Percentiles rank a stretch among this genome's conserved stretches.
These are phyloP conservation scores for Phialocephala sp. DNA, from an alignment of 2,329 filamentous ascomycete genomes.

Conservation along the genomic window DNA sequence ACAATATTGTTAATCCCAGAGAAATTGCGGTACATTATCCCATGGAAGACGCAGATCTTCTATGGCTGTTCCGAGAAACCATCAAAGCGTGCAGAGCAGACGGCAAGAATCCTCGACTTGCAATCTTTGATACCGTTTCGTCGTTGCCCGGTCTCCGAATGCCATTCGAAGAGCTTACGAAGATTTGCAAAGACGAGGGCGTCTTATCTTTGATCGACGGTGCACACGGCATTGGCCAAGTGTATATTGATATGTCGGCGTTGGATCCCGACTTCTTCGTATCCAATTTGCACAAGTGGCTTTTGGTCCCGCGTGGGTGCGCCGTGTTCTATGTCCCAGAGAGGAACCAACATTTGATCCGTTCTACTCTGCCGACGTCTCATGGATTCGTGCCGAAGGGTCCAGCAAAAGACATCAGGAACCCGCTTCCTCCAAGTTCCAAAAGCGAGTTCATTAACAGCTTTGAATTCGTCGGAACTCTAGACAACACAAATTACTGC, in stretches of 20 bases:
- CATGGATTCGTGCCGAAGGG: conserved; percentile 70
- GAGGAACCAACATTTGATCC: conserved; percentile 77
- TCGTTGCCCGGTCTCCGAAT: conserved; percentile 80
- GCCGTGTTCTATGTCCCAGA: conserved; percentile 80
- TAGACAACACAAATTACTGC: conserved; percentile 74
- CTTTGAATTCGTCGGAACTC: conserved; percentile 80
- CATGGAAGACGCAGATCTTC: conserved; percentile 69
- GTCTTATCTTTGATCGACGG: conserved; percentile 76
- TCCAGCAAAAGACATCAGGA: conserved; percentile 27
- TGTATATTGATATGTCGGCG: conserved; percentile 68
- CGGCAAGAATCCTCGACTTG: conserved; percentile 69
- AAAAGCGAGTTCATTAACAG: conserved; percentile 65
- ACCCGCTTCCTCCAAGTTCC: conserved; percentile 47
- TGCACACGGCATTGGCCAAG: conserved; percentile 83
- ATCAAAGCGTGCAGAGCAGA: conserved; percentile 57
- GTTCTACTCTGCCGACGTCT: conserved; percentile 77
- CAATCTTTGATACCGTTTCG: conserved; percentile 80
- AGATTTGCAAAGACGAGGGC: conserved; percentile 67
- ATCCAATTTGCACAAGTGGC: conserved; percentile 91
- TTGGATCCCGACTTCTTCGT: conserved; percentile 86
- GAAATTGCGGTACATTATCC: conserved; percentile 72
- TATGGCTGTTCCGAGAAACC: conserved; percentile 63
- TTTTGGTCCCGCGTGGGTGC: conserved; percentile 78
- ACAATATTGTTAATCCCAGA: conserved; percentile 47
- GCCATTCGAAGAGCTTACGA: conserved; percentile 73